Evolutionary conservation across 495 filamentous ascomycete genomes (phyloP), one percentile per base, ranked within the genome.

Genomic region (Aspergillus panamensis): DNA sequence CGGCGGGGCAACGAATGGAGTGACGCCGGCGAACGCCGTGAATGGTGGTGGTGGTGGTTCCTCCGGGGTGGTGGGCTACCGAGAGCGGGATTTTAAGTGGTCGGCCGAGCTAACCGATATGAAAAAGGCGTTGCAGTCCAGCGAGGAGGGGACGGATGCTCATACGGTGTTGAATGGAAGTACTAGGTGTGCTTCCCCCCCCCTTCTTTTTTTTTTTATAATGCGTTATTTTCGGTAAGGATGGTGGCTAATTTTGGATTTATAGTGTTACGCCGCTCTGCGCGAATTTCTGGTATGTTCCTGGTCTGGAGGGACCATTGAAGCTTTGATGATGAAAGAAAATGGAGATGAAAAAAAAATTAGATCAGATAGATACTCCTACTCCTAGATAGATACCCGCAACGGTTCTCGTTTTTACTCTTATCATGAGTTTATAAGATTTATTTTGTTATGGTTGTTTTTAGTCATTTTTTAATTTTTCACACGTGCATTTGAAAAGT

Each of bases 211-310:
- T 43, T 31, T n/a, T n/a, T n/a, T n/a, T n/a, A n/a, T n/a, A n/a
- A 25, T 25, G 25, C 25, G 25, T 25, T 2, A 5, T 2, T 25
- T 25, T 25, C 5, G 25, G 25, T 25, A 25, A 25, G 5, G 2
- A 25, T 25, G 25, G 31, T 25, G 25, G 31, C 12, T 35, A 14
- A 31, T 81, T 82, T 12, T 19, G 13, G 64, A 85, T 86, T 62
- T 16, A 30, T 51, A 96, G 91, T 77, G 82, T 98, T 45, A 96
- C 94, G 40, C 90, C 93, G 19, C 78, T 97, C 55, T 86, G 88
- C 63, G 92, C 93, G 25, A 96, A 96, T 68, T 97, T 96, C 71
- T 90, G 87, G 86, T 90, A 94, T 76, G 84, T 85, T 8, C 77
- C 83, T n/a, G 77, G 73, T 37, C 71, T 84, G 67, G 71, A 84